A percentile compares a stretch with the other conserved stretches of the same genome.
These are phyloP conservation scores for Colletotrichum cordylinicola DNA, from an alignment of 2,329 filamentous ascomycete species.

Conservation along the genomic window DNA sequence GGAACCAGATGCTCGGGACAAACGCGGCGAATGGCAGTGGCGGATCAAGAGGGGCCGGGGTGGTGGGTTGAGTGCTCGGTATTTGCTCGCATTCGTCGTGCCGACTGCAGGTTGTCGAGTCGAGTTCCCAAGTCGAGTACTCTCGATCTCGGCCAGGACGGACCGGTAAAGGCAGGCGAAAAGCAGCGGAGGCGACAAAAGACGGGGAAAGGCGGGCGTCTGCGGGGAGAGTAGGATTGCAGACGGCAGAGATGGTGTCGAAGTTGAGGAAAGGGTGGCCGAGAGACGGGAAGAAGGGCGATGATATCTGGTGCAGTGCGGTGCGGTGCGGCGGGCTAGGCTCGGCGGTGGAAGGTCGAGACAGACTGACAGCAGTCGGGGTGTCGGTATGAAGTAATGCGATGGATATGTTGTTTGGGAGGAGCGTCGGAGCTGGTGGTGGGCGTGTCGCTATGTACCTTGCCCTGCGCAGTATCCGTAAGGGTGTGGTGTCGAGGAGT, in stretches of 20 bases:
- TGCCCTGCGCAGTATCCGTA: background rate
- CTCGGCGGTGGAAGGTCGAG: background rate
- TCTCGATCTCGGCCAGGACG: background rate
- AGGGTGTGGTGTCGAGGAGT: constrained; percentile 1
- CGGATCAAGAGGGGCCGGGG: constrained; percentile 14
- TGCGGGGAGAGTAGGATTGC: background rate
- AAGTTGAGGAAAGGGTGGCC: background rate
- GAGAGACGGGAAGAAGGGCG: background rate
- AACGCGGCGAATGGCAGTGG: constrained; percentile 10
- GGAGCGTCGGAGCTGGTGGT: background rate
- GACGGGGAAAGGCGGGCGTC: background rate
- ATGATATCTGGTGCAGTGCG: background rate
- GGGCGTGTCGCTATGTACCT: background rate
- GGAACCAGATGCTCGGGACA: constrained; percentile 19
- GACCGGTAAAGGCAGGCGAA: background rate
- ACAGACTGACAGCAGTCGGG: background rate
- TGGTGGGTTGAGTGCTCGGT: constrained; percentile 6
- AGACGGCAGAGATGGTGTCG: background rate
- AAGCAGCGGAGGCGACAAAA: background rate
- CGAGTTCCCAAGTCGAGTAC: background rate
- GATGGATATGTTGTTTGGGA: background rate
- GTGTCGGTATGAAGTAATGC: constrained; percentile 19
- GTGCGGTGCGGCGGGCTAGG: background rate
- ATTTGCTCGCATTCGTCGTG: constrained; percentile 2
- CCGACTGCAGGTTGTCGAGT: background rate